Base-by-base conservation (phyloP, 1,284 basidiomycete species). In the Mycosarcoma mackinlayi region DNA sequence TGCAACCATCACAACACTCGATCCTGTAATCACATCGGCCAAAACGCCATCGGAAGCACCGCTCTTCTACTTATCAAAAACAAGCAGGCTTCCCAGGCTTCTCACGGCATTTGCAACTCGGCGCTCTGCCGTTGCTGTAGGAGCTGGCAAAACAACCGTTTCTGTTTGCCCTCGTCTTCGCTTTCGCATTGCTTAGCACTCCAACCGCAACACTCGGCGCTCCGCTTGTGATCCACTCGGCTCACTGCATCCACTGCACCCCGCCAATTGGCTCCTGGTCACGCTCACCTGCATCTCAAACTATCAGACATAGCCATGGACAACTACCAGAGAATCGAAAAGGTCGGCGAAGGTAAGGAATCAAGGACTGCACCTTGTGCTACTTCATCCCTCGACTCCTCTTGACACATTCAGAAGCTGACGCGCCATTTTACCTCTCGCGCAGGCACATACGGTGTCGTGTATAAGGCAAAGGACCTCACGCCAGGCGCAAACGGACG, bases 381-480 rank as follows among this genome's bases (percentile, higher is more conserved):
- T 5, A 23, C 18, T 39, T 21, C 14, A 1, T 1, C 18, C 34
- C 23, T 24, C 16, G 14, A 9, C 14, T 19, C 23, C 16, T 45
- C 28, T 52, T 39, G 14, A 25, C 6, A 50, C n/a, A 18, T n/a
- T 6, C 16, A 16, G 2, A 41, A 14, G 14, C 31, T 52, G 31
- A 27, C 23, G 25, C 21, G 21, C 4, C 2, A 4, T 31, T 14
- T n/a, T n/a, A n/a, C n/a, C n/a, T n/a, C 40, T 57, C 7, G 28
- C 19, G 48, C 75, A 98, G 95, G 95, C 77, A 98, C 96, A 42
- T 98, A 98, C 78, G 96, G 96, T 69, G 95, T 98, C 54, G 95
- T 98, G 18, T 98, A 98, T 88, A 77, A 83, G 58, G 76, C 79
- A 6, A 72, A 69, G 48, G 83, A 84, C 74, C 68, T 78, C 51